These are phyloP conservation scores for Solanum clarkiae DNA, from an alignment of 257 asterid species.

Conservation along the genomic window DNA sequence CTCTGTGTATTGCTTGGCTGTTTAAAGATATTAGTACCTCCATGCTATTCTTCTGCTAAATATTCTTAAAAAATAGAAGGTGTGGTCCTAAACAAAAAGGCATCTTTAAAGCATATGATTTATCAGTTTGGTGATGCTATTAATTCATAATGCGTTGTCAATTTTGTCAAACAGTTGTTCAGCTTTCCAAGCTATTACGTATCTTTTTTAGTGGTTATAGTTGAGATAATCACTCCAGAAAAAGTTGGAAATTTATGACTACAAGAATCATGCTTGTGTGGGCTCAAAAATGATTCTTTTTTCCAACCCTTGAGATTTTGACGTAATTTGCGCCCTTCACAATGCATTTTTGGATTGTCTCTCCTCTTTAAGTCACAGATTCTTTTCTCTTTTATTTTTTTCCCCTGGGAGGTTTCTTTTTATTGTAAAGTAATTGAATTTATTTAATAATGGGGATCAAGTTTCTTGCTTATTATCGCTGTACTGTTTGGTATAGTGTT, in stretches of 20 bases:
- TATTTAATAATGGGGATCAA: too few species aligned
- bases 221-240: neutral
- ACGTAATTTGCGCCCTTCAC: neutral
- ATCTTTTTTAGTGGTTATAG: neutral
- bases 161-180: neutral
- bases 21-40: neutral
- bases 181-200: neutral
- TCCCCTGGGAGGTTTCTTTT: neutral
- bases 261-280: neutral
- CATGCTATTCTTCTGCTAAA: neutral
- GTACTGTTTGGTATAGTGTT: neutral
- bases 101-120: neutral
- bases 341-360: neutral
- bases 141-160: neutral
- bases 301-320: neutral
- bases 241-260: neutral
- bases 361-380: neutral
- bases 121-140: neutral
- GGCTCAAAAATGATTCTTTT: neutral
- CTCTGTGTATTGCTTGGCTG: neutral
- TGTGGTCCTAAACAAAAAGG: neutral
- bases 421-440: neutral
- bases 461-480: neutral
- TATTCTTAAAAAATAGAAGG: neutral
- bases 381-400: neutral